phyloP scores from a whole-genome alignment of 768 basidiomycete genomes.

The Tylopilus rubrobrunneus region DNA sequence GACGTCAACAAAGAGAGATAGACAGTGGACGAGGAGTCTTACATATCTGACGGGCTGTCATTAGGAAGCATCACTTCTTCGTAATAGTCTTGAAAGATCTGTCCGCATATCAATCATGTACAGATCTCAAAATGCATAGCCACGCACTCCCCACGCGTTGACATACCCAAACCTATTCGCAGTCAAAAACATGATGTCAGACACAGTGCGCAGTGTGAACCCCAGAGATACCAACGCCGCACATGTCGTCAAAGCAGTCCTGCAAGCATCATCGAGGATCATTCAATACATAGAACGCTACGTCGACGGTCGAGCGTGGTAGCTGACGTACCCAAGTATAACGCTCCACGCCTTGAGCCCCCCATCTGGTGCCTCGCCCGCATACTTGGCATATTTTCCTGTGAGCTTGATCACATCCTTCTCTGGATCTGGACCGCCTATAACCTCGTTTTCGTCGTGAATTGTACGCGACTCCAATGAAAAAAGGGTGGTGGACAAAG shows the following conservation, averaged over 20 bases:
- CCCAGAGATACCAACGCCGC: conserved; percentile 34
- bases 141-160: conserved; percentile 69
- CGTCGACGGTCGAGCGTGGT: neutral
- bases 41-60: conserved; percentile 64
- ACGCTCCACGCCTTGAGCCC: conserved; percentile 31
- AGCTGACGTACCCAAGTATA: conserved; percentile 22
- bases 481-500: neutral
- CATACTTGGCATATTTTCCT: conserved; percentile 18
- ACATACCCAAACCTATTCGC: conserved; percentile 57
- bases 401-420: neutral
- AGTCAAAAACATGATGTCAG: neutral
- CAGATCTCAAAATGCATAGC: conserved; percentile 1
- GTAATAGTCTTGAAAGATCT: conserved; percentile 77
- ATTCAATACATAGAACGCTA: neutral
- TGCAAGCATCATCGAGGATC: neutral
- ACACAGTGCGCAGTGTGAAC: neutral
- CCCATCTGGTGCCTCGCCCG: conserved; percentile 26
- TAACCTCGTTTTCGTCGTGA: conserved; percentile 1
- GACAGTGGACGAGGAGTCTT: conserved; percentile 11
- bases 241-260: conserved; percentile 29
- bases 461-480: conserved; percentile 11
- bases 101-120: neutral
- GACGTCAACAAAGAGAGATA: neutral
- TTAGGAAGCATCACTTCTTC: conserved; percentile 46
- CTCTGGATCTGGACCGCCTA: conserved; percentile 4